A percentile compares a stretch with the other conserved stretches of the same genome.
Evolutionary conservation across 768 basidiomycete species (phyloP).

Genomic region (Coprinopsis marcescibilis): DNA sequence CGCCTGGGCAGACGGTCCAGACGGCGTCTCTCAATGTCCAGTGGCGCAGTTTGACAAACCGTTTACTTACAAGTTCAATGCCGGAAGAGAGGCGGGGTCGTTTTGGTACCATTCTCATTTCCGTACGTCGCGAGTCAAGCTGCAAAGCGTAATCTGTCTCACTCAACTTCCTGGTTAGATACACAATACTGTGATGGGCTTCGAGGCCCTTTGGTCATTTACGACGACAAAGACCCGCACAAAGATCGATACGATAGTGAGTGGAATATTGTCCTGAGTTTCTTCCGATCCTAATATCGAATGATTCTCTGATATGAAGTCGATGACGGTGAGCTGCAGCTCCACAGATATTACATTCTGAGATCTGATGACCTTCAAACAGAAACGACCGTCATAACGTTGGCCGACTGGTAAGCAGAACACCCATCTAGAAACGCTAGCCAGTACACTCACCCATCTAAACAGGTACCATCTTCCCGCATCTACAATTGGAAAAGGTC

Average conservation of each 20-base stretch:
- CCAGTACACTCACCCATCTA: neutral
- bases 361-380: neutral
- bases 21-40: conserved; percentile 42
- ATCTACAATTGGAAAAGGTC: conserved; percentile 12
- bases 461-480: conserved; percentile 30
- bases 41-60: conserved; percentile 31
- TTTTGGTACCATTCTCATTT: conserved; percentile 34
- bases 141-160: neutral
- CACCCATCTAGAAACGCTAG: neutral
- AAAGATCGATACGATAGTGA: conserved; percentile 19
- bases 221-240: conserved; percentile 19
- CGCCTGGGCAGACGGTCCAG: conserved; percentile 41
- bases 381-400: conserved; percentile 39
- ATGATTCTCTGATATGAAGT: conserved; percentile 12
- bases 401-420: conserved; percentile 35
- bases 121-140: conserved; percentile 11
- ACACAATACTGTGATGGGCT: conserved; percentile 22
- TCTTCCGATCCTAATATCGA: neutral
- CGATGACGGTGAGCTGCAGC: conserved; percentile 11
- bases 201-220: conserved; percentile 19
- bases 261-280: neutral
- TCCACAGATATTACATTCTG: neutral
- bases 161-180: neutral
- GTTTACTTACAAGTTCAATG: conserved; percentile 37
- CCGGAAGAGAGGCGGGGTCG: conserved; percentile 22